Percentiles rank a stretch among this genome's conserved stretches.
phyloP scores from a whole-genome alignment of 2,329 filamentous ascomycete genomes.

The Dichotomopilus funicola region DNA sequence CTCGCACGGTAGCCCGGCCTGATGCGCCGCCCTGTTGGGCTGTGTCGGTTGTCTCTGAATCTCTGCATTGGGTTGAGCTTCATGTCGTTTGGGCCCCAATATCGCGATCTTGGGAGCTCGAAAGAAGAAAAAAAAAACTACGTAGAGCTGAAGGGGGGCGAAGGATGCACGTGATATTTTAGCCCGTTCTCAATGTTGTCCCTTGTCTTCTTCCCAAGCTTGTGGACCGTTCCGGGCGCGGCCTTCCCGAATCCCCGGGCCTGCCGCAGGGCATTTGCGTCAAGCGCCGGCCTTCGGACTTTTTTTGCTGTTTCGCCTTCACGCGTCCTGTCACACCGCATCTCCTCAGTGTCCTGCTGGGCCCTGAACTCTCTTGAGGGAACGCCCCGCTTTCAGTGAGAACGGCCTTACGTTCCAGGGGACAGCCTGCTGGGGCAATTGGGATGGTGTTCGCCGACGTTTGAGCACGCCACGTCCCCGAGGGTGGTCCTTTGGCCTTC shows the following conservation, averaged over 20 bases:
- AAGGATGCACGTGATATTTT: neutral
- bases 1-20: neutral
- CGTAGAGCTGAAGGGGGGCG: neutral
- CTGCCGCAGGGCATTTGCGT: neutral
- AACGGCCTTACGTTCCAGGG: neutral
- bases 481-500: neutral
- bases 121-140: neutral
- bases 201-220: neutral
- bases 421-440: constrained; percentile 15
- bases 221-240: neutral
- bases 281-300: neutral
- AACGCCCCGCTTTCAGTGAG: constrained; percentile 3
- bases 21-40: neutral
- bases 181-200: neutral
- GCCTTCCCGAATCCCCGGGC: constrained; percentile 5
- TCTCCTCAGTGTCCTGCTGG: neutral
- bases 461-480: neutral
- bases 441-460: neutral
- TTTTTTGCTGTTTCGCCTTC: neutral
- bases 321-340: constrained; percentile 13
- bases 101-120: neutral
- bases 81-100: too few species aligned
- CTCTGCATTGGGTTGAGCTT: too few species aligned
- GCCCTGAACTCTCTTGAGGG: neutral
- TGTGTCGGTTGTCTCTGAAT: neutral